These are phyloP conservation scores for Nicotiana rustica DNA, from an alignment of 305 asterid species.

Conservation along the genomic window DNA sequence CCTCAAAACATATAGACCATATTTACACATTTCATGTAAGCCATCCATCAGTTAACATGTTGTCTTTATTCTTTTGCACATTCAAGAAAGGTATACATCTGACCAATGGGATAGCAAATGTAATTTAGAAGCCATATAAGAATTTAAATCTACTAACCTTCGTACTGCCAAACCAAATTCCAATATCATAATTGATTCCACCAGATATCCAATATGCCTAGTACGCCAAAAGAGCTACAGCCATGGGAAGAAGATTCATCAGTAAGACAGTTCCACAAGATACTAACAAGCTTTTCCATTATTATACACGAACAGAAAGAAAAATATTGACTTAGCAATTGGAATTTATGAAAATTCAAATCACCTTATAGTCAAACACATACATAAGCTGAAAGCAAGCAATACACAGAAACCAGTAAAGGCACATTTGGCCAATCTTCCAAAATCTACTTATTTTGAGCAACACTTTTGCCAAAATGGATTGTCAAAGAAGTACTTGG, in stretches of 20 bases:
- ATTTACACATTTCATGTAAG: not conserved
- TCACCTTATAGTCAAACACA: not conserved
- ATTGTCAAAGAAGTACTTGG: not conserved
- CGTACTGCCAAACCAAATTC: constrained; percentile 93
- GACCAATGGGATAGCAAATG: not conserved
- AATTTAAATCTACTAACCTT: constrained; percentile 64
- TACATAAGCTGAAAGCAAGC: not conserved
- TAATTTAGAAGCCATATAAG: constrained; percentile 28
- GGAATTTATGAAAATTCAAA: not conserved
- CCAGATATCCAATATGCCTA: constrained; percentile 85
- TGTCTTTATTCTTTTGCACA: not conserved
- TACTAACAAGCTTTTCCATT: not conserved
- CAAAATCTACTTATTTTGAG: not conserved
- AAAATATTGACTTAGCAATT: not conserved
- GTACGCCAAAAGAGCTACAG: constrained; percentile 95
- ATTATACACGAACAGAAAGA: not conserved
- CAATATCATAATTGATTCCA: constrained; percentile 88
- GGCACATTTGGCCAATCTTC: not conserved
- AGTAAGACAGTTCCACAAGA: not conserved
- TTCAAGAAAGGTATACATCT: constrained; percentile 9
- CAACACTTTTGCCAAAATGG: not conserved
- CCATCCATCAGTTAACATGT: constrained; percentile 29
- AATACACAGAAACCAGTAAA: not conserved
- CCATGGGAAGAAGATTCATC: constrained; percentile 39
- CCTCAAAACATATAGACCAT: not conserved